Conservation (phyloP, 225 moss, liverwort and hornwort species). For the Thuidium tamariscinum region DNA sequence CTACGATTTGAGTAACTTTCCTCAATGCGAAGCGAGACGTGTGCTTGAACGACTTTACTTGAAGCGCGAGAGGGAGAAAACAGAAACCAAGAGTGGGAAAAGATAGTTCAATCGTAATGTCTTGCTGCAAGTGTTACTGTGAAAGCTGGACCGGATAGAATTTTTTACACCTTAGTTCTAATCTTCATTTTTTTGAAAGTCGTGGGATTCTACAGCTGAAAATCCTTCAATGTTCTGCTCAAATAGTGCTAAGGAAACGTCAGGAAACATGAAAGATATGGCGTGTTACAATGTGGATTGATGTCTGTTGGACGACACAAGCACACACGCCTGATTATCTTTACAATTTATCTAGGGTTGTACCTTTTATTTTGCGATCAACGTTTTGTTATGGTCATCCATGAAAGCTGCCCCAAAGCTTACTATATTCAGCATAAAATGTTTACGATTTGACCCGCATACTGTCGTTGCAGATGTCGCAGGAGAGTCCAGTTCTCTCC, state of each 20-base stretch:
- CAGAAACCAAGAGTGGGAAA: slow-evolving; percentile 52
- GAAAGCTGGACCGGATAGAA: not conserved
- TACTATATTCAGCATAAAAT: not conserved
- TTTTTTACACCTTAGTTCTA: not conserved
- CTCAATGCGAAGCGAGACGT: slow-evolving; percentile 91
- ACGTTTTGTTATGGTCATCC: not conserved
- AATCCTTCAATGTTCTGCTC: not conserved
- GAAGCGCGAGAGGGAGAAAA: slow-evolving; percentile 86
- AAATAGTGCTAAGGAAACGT: not conserved
- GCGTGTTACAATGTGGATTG: not conserved
- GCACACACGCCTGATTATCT: not conserved
- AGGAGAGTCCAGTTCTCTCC: not conserved
- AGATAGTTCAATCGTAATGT: slow-evolving; percentile 17
- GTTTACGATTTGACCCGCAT: not conserved
- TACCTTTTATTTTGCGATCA: not conserved
- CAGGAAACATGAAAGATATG: not conserved
- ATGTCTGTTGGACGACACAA: not conserved
- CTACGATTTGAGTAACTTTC: slow-evolving; percentile 90
- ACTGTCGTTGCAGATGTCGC: not conserved
- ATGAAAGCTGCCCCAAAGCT: not conserved
- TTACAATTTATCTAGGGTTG: slow-evolving; percentile 13
- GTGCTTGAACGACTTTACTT: slow-evolving; percentile 81
- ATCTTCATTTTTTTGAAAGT: slow-evolving; percentile 6
- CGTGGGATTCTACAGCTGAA: not conserved
- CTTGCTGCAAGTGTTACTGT: not conserved